A percentile compares a stretch with the other conserved stretches of the same genome.
phyloP scores from a whole-genome alignment of 2,329 filamentous ascomycete genomes.

The Penicillium sp. region DNA sequence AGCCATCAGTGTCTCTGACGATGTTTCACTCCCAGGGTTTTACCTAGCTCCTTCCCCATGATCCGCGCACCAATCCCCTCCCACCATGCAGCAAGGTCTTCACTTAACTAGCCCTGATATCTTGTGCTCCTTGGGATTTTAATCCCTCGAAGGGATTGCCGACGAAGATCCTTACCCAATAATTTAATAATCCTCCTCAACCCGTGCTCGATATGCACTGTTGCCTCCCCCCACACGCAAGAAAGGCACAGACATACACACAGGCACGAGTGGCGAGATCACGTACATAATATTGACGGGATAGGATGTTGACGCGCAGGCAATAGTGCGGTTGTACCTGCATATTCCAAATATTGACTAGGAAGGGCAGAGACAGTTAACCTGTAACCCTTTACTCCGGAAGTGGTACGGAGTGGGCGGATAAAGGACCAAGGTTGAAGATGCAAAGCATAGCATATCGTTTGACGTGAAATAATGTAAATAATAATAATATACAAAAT shows the following conservation, averaged over 20 bases:
- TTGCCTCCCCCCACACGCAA: slow-evolving; percentile 3
- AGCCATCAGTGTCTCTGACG: not conserved
- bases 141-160: not conserved
- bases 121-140: not conserved
- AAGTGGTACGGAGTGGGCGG: not conserved
- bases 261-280: slow-evolving; percentile 9
- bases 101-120: not conserved
- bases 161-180: slow-evolving; percentile 2
- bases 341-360: not conserved
- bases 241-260: slow-evolving; percentile 5
- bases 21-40: slow-evolving; percentile 8
- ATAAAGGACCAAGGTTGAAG: not conserved
- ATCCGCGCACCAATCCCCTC: slow-evolving; percentile 3
- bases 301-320: not conserved
- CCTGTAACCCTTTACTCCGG: not conserved
- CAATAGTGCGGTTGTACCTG: slow-evolving; percentile 8
- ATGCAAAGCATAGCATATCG: not conserved
- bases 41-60: not conserved
- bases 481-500: no score
- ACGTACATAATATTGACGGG: slow-evolving; percentile 6
- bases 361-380: not conserved
- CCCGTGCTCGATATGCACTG: slow-evolving; percentile 9
- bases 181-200: slow-evolving; percentile 6
- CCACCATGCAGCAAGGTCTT: not conserved
- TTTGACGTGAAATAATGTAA: not conserved